Percentiles rank a stretch among this genome's conserved stretches.
Conservation (phyloP, 495 filamentous ascomycete genomes). For the Pyrenula aspistea region DNA sequence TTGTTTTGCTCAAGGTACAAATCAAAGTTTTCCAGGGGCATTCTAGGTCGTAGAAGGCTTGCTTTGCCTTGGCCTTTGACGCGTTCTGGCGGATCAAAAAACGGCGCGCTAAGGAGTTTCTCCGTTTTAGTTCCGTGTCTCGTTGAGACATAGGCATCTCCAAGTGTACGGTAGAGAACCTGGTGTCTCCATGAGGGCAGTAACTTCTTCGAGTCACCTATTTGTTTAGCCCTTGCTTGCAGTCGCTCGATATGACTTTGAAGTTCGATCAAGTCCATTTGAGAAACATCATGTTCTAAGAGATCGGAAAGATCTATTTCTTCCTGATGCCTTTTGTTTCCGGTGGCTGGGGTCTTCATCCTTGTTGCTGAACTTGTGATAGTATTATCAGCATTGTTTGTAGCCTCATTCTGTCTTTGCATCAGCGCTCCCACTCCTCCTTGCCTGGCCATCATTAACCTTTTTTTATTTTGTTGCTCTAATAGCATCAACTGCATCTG, state of each 20-base stretch:
- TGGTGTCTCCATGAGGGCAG: slow-evolving; percentile 1
- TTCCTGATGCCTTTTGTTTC: neutral
- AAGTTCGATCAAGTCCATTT: slow-evolving; percentile 2
- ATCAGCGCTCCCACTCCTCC: too few species aligned
- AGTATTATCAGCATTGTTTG: too few species aligned
- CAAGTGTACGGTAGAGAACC: slow-evolving; percentile 5
- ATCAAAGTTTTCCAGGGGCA: slow-evolving; percentile 11
- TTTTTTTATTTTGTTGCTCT: neutral
- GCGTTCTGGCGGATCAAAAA: slow-evolving; percentile 3
- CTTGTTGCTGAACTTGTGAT: too few species aligned
- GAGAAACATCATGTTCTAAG: neutral
- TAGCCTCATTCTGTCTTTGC: too few species aligned
- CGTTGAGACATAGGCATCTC: neutral
- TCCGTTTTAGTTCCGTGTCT: neutral
- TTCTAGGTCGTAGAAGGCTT: slow-evolving; percentile 5
- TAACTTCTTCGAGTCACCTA: neutral
- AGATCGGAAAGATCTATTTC: neutral
- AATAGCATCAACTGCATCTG: slow-evolving; percentile 61
- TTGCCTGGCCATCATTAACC: neutral
- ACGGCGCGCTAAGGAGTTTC: slow-evolving; percentile 1
- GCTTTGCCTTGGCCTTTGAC: neutral
- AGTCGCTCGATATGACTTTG: slow-evolving; percentile 2
- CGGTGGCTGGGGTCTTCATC: neutral
- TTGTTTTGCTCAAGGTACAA: slow-evolving; percentile 16
- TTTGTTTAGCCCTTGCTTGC: slow-evolving; percentile 2